Conservation (phyloP, 192 early-diverging fungal genomes). For the Rhizoclosmatium globosum region DNA sequence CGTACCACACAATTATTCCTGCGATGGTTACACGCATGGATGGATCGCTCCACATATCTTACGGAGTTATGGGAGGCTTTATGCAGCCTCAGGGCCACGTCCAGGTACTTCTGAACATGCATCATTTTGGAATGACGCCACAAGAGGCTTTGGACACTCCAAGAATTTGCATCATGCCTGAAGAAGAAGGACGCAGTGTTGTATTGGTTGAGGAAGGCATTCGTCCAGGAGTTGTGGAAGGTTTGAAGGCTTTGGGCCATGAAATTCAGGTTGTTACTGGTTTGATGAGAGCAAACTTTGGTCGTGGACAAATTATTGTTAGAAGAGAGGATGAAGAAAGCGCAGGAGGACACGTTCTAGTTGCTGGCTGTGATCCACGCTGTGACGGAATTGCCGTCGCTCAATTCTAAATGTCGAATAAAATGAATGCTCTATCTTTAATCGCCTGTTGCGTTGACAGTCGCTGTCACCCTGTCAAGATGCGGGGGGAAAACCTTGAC, state of each 20-base stretch:
- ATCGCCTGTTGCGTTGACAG: too few relatives aligned
- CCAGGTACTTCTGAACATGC: constrained; percentile 76
- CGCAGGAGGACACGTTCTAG: constrained; percentile 22
- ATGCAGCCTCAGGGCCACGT: constrained; percentile 89
- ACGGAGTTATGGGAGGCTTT: constrained; percentile 78
- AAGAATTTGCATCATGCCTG: constrained; percentile 68
- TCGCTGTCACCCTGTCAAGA: too few relatives aligned
- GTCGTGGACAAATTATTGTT: constrained; percentile 78
- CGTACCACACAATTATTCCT: constrained; percentile 83
- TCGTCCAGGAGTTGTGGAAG: constrained; percentile 39
- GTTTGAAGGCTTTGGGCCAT: constrained; percentile 69
- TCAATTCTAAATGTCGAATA: not conserved
- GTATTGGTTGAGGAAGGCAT: constrained; percentile 76
- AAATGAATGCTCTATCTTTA: too few relatives aligned
- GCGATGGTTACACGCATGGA: constrained; percentile 32
- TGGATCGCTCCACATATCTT: constrained; percentile 51
- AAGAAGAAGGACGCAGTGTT: constrained; percentile 19
- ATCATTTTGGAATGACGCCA: constrained; percentile 63
- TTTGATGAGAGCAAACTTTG: constrained; percentile 65
- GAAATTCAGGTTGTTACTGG: constrained; percentile 53
- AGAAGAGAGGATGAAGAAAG: constrained; percentile 26
- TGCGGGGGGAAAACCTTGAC: too few relatives aligned
- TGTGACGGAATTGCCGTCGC: constrained; percentile 38
- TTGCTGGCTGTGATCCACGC: constrained; percentile 45
- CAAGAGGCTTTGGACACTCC: constrained; percentile 76